phyloP scores from a whole-genome alignment of 768 basidiomycete species.

The Lactifluus pinguis region DNA sequence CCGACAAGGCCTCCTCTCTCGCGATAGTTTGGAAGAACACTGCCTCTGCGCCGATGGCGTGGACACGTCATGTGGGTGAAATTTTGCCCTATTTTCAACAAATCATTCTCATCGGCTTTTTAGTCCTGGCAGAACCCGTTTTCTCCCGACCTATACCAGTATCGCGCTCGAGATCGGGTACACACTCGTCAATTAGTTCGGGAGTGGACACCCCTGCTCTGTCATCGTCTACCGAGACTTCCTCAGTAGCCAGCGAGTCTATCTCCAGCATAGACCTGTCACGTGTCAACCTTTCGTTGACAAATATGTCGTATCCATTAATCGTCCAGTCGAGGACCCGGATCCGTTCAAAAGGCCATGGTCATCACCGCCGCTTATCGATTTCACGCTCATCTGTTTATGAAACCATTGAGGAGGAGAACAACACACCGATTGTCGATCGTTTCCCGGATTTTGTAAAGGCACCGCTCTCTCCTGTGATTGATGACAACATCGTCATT shows the following conservation, averaged over 20 bases:
- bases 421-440: conserved; percentile 21
- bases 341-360: conserved; percentile 48
- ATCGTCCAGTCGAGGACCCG: conserved; percentile 37
- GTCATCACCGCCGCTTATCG: conserved; percentile 65
- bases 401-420: conserved; percentile 74
- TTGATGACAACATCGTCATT: conserved; percentile 32
- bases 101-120: conserved; percentile 15
- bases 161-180: conserved; percentile 54
- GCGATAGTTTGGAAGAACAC: conserved; percentile 60
- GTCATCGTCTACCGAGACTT: conserved; percentile 51
- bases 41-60: conserved; percentile 59
- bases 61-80: conserved; percentile 41
- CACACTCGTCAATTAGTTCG: conserved; percentile 52
- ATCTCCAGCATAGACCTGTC: conserved; percentile 63
- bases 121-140: conserved; percentile 38
- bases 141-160: conserved; percentile 51
- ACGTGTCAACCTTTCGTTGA: conserved; percentile 46
- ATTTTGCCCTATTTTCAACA: conserved; percentile 23
- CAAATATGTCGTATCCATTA: conserved; percentile 44
- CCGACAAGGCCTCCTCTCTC: conserved; percentile 49
- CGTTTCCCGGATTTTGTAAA: conserved; percentile 5
- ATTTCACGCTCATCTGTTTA: conserved; percentile 62
- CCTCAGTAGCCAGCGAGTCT: conserved; percentile 60
- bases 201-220: conserved; percentile 66
- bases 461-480: conserved; percentile 3